Conservation (phyloP, 2,329 filamentous ascomycete genomes). For the Teratosphaeria viscida region DNA sequence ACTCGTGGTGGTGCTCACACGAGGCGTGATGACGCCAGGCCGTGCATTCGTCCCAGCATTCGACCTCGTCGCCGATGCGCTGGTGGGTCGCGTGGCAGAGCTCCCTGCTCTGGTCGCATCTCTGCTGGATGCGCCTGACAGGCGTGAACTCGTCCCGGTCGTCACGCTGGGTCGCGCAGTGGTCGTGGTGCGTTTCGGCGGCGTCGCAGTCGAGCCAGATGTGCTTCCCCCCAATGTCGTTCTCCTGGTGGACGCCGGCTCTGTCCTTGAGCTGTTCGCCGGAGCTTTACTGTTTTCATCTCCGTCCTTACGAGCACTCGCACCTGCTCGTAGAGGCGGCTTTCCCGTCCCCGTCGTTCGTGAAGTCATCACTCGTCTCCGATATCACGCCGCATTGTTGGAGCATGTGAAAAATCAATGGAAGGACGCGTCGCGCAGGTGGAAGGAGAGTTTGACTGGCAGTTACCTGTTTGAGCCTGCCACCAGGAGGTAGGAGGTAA, state of each 20-base stretch:
- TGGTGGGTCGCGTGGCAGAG: not conserved
- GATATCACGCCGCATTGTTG: not conserved
- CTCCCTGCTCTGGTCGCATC: not conserved
- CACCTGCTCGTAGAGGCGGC: not conserved
- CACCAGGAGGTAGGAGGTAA: not conserved
- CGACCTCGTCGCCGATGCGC: not conserved
- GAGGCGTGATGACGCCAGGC: not conserved
- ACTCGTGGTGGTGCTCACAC: not conserved
- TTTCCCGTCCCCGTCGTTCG: not conserved
- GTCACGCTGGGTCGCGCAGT: conserved; percentile 1
- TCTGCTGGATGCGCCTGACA: not conserved
- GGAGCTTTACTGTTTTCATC: conserved; percentile 10
- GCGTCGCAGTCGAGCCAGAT: not conserved
- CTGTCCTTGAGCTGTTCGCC: conserved; percentile 4
- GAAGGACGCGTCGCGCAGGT: not conserved
- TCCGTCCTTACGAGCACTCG: not conserved
- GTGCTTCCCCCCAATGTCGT: conserved; percentile 3
- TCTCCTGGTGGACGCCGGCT: conserved; percentile 1
- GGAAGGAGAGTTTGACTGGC: not conserved
- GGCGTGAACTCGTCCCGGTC: conserved; percentile 1
- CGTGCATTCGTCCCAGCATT: not conserved
- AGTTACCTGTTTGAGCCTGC: not conserved
- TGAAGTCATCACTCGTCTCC: not conserved
- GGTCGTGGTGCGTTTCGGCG: conserved; percentile 4
- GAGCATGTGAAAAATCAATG: not conserved